Evolutionary conservation across 805 yeast genomes (phyloP), one percentile per base, ranked within the genome.

Genomic region (Pichia californica): DNA sequence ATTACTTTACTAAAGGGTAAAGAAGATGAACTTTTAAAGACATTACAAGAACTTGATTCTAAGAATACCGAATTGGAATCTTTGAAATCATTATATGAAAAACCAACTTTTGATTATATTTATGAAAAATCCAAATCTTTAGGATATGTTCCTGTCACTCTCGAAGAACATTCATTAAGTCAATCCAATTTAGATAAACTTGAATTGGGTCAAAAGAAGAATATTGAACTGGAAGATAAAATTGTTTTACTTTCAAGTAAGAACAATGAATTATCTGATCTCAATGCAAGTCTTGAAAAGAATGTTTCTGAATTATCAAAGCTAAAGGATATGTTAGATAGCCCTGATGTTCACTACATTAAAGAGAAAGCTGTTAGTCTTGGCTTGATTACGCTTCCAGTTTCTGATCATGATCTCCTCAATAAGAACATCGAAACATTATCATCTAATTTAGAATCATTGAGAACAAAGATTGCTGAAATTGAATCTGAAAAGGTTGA

Each of bases 341-440:
- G 16, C 4, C 48, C 65, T 16, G 38, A 54, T 19, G 33, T 38
- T 7, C 61, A 57, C 3, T 62, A 60, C 36, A 32, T 62, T 11
- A 42, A 44, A 45, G 37, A 43, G 15, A 45, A 57, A 43, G 40
- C 53, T 21, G 28, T 35, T 13, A 14, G 14, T 14, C 7, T 31
- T 14, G 67, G 62, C 10, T 38, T 55, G 23, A 40, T 51, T 7
- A 40, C 52, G 1, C 13, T 59, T 10, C 36, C 55, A n/a, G 31
- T 36, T 9, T 46, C 43, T 13, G 55, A 53, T 20, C 37, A 48
- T 29, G 40, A 48, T n/a, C 33, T 36, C 10, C 32, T 57, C 31
- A 37, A 48, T 16, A 31, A 32, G 4, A 35, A 45, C n/a, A 33
- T 46, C 5, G 21, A 27, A 5, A 27, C 23, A 20, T 14, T 40